Evolutionary conservation across 2,329 filamentous ascomycete genomes (phyloP).

Genomic region (Neofusicoccum sp.): DNA sequence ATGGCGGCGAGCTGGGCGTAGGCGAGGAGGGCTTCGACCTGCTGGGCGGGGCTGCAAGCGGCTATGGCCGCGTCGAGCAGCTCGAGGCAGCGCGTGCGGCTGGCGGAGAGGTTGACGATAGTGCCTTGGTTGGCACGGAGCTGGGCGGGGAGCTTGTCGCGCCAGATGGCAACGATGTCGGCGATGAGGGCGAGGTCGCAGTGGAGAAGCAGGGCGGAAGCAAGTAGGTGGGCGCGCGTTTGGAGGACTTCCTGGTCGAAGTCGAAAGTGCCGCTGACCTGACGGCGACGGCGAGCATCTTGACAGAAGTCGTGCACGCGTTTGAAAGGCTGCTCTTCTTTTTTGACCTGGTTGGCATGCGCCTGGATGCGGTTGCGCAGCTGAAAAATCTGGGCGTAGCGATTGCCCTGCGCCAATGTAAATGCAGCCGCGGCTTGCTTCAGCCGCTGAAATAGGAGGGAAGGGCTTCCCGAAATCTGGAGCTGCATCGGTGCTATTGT

Average conservation of each 20-base stretch:
- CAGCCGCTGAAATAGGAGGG: neutral
- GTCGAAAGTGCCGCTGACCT: slow-evolving; percentile 29
- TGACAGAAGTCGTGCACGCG: slow-evolving; percentile 48
- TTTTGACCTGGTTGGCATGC: slow-evolving; percentile 32
- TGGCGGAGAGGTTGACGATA: slow-evolving; percentile 31
- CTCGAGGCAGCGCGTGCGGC: slow-evolving; percentile 40
- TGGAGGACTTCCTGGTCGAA: slow-evolving; percentile 29
- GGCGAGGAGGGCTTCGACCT: slow-evolving; percentile 53
- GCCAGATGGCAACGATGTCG: slow-evolving; percentile 39
- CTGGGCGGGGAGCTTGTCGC: slow-evolving; percentile 2
- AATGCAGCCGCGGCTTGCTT: neutral
- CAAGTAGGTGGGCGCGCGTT: slow-evolving; percentile 39
- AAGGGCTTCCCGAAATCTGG: neutral
- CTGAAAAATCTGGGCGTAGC: slow-evolving; percentile 20
- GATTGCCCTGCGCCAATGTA: neutral
- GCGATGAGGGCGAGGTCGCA: slow-evolving; percentile 50
- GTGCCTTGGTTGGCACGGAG: slow-evolving; percentile 20
- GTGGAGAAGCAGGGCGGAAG: slow-evolving; percentile 46
- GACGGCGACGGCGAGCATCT: slow-evolving; percentile 36
- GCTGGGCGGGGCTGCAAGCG: slow-evolving; percentile 41
- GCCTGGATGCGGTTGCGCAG: slow-evolving; percentile 24
- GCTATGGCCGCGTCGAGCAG: slow-evolving; percentile 42
- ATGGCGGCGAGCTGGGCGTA: slow-evolving; percentile 50
- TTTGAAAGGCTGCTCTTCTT: slow-evolving; percentile 52
- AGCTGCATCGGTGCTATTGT: neutral